A percentile compares a stretch with the other conserved stretches of the same genome.
Evolutionary conservation across 306 rosid genomes (phyloP).

Genomic region (Quercus bicolor): DNA sequence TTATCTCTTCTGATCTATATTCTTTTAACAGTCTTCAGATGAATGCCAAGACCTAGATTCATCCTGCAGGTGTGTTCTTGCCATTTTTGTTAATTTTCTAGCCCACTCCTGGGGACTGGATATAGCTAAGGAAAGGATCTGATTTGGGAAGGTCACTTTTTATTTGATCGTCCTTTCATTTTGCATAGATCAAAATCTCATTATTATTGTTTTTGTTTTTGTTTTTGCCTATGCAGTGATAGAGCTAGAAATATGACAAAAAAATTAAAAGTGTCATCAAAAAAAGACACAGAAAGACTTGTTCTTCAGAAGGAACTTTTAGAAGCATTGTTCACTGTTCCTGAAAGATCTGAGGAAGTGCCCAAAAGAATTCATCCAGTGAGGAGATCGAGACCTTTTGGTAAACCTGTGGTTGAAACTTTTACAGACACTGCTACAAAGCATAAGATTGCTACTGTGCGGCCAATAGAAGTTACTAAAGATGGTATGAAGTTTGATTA

Average conservation of each 20-base stretch:
- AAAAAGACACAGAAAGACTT: conserved; percentile 9
- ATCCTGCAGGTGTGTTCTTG: conserved; percentile 23
- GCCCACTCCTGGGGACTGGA: background rate
- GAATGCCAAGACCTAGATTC: conserved; percentile 15
- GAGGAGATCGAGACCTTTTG: conserved; percentile 8
- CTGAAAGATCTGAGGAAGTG: conserved; percentile 26
- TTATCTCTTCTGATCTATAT: conserved; percentile 3
- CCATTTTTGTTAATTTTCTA: background rate
- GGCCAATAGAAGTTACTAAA: conserved; percentile 12
- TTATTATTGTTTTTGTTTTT: background rate
- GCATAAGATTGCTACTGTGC: background rate
- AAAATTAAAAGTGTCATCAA: conserved; percentile 10
- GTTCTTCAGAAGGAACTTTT: conserved; percentile 29
- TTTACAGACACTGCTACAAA: conserved; percentile 1
- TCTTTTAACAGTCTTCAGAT: conserved; percentile 20
- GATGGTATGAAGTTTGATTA: conserved; percentile 20
- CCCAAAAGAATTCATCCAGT: conserved; percentile 14
- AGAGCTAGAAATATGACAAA: background rate
- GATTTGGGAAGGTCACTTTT: background rate
- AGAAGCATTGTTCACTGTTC: conserved; percentile 31
- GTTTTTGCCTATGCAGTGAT: conserved; percentile 14
- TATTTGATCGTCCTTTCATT: background rate
- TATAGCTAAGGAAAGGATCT: background rate
- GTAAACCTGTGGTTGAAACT: conserved; percentile 10
- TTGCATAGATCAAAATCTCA: background rate